phyloP scores from a whole-genome alignment of 495 filamentous ascomycete species.

The Melanomma pulvis-pyrius region DNA sequence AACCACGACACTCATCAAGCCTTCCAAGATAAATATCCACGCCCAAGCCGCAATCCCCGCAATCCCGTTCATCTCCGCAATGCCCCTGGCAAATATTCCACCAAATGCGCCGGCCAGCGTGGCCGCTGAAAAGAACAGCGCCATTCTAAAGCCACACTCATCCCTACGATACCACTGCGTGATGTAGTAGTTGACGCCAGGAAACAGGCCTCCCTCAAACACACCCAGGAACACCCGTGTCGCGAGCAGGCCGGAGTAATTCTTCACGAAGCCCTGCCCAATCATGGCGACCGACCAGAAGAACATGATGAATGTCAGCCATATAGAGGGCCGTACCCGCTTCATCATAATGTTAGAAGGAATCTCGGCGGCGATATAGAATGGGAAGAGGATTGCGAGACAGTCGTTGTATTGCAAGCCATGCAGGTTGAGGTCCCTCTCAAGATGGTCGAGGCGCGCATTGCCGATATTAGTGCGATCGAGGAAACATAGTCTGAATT shows the following conservation, averaged over 20 bases:
- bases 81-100: constrained; percentile 76
- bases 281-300: constrained; percentile 76
- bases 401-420: constrained; percentile 74
- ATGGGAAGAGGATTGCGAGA: constrained; percentile 88
- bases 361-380: constrained; percentile 85
- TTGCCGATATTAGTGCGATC: constrained; percentile 72
- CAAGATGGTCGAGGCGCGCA: constrained; percentile 75
- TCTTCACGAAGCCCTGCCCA: constrained; percentile 77
- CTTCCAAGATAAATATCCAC: constrained; percentile 66
- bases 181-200: constrained; percentile 84
- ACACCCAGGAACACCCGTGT: constrained; percentile 85
- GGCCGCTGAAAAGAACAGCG: constrained; percentile 89
- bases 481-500: constrained; percentile 66
- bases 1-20: constrained; percentile 21
- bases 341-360: constrained; percentile 88
- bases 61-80: constrained; percentile 71
- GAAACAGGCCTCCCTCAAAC: constrained; percentile 80
- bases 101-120: constrained; percentile 84
- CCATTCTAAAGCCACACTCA: constrained; percentile 75
- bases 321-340: constrained; percentile 45
- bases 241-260: constrained; percentile 77
- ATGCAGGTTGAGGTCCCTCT: constrained; percentile 63
- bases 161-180: constrained; percentile 75
- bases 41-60: constrained; percentile 70
- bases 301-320: constrained; percentile 59